Base-by-base conservation (phyloP, 495 filamentous ascomycete genomes). In the Penicillium roqueforti region DNA sequence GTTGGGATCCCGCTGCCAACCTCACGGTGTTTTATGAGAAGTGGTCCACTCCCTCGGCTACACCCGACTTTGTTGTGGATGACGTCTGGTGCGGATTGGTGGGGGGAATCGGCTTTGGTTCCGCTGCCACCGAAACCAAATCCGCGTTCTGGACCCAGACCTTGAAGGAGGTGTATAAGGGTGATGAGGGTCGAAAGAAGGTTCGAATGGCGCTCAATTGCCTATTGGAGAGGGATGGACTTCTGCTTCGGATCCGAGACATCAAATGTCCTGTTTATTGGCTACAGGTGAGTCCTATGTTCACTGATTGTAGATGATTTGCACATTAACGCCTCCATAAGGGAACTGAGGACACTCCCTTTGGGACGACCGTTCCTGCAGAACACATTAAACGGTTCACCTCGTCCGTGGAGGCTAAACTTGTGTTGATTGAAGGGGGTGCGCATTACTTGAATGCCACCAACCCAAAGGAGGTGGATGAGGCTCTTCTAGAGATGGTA, bases 231-330 rank as follows among this genome's bases (percentile, higher is more conserved):
- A 62, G 85, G 26, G 85, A 87, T 62, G 82, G 83, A 14, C 66
- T 88, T 46, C 68, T 80, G 34, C 54, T 71, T 8, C 65, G 85
- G 42, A 46, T 87, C 22, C 62, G 68, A 16, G 80, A 86, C 68
- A 68, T 87, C 25, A 71, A 62, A 53, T 87, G 83, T 62, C 84
- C 84, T 2, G 80, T 87, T 6, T 73, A 78, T 41, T 88, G 83
- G 84, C 56, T 87, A 51, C 84, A 87, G 60, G 82, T 82, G 39
- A 65, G 74, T 74, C 37, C 18, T 41, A 1, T 16, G 14, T 36
- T n/a, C 8, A 36, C 32, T 36, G 32, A 36, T 36, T 36, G 6
- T 36, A 36, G 32, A 16, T 34, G 23, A 43, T 32, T 31, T 51
- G 8, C 42, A 13, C 13, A 22, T 38, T 47, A 40, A 39, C 31